Evolutionary conservation across 2,329 filamentous ascomycete species (phyloP).

Genomic region (Boeremia lycopersici): DNA sequence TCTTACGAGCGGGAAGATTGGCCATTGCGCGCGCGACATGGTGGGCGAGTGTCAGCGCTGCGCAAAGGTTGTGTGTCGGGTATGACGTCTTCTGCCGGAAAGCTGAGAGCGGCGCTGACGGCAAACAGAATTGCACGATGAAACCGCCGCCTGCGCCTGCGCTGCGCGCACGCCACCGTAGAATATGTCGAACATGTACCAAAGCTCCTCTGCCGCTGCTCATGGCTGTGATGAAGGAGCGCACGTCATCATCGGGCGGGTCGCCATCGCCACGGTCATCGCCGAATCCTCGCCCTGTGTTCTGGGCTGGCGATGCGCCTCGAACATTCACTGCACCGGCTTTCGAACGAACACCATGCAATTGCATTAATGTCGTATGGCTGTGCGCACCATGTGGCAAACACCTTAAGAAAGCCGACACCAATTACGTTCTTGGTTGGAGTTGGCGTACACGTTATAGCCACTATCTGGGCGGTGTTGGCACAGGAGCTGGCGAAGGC

Average conservation of each 20-base stretch:
- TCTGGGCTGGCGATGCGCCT: conserved; percentile 21
- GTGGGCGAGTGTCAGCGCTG: conserved; percentile 84
- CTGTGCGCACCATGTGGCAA: conserved; percentile 85
- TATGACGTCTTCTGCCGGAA: conserved; percentile 52
- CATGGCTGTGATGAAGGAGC: conserved; percentile 32
- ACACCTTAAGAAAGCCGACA: conserved; percentile 66
- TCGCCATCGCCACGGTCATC: conserved; percentile 32
- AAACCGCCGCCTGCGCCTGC: conserved; percentile 74
- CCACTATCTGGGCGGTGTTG: conserved; percentile 76
- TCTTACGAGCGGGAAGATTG: conserved; percentile 69
- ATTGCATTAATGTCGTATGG: conserved; percentile 70
- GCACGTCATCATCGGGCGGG: conserved; percentile 24
- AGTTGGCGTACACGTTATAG: conserved; percentile 87
- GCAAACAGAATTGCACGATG: conserved; percentile 79
- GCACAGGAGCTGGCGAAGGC: conserved; percentile 86
- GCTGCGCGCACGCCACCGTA: conserved; percentile 76
- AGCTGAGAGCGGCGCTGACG: conserved; percentile 21
- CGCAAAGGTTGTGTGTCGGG: conserved; percentile 77
- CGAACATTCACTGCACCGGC: conserved; percentile 53
- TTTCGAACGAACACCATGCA: conserved; percentile 64
- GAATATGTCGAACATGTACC: conserved; percentile 77
- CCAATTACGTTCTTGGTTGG: conserved; percentile 73
- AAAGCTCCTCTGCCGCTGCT: conserved; percentile 70
- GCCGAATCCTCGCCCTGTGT: conserved; percentile 24
- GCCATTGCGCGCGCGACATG: conserved; percentile 84